Evolutionary conservation across 2,329 filamentous ascomycete genomes (phyloP).

Genomic region (Ciborinia camelliae): DNA sequence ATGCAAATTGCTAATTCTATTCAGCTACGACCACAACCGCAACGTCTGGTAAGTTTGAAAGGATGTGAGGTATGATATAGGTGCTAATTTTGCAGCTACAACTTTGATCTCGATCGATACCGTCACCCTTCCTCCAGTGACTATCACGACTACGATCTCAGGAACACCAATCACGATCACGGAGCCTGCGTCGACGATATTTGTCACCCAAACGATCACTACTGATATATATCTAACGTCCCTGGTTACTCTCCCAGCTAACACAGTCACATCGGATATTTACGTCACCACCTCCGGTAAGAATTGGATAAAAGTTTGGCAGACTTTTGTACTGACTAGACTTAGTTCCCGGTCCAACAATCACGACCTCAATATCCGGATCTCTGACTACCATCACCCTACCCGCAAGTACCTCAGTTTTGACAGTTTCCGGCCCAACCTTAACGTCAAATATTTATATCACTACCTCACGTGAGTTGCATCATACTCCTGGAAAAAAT

Average conservation of each 20-base stretch:
- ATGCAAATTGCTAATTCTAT: not conserved
- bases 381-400: conserved; percentile 21
- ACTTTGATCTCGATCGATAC: not conserved
- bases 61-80: not conserved
- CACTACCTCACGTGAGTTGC: not conserved
- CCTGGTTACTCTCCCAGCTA: not conserved
- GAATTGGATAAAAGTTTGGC: too few species aligned
- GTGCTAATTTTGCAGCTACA: not conserved
- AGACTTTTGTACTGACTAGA: not conserved
- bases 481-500: not conserved
- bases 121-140: not conserved
- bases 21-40: not conserved
- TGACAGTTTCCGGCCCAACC: conserved; percentile 2
- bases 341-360: not conserved
- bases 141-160: not conserved
- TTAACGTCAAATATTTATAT: not conserved
- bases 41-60: not conserved
- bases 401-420: conserved; percentile 12
- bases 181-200: not conserved
- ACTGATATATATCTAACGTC: conserved; percentile 7
- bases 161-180: not conserved
- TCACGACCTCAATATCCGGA: conserved; percentile 21
- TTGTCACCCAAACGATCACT: conserved; percentile 6
- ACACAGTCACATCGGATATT: not conserved
- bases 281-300: conserved; percentile 10